Base-by-base conservation (phyloP, 179 eudicot genomes). In the Nepenthes alata region DNA sequence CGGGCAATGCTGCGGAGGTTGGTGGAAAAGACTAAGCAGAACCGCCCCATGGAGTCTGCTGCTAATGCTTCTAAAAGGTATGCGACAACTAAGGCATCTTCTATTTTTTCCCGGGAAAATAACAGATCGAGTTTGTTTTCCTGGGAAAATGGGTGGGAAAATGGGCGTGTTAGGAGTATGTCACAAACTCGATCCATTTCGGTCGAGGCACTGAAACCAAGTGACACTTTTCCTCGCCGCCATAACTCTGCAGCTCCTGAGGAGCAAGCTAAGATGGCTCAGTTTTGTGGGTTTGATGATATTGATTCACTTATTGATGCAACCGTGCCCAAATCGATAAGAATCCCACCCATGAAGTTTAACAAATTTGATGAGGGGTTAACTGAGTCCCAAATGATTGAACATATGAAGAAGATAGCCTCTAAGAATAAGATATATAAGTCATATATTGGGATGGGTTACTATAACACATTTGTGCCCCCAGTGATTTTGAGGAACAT, bases 371-470 rank as follows among this genome's bases (percentile, higher is more conserved):
- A 88, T 64, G 80, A 75, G 57, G 98, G 98, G 2, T 67, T 91
- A 54, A 91, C 95, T 45, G 98, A 91, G 70, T 70, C 83, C 14
- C 91, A 91, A 74, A 91, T 91, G 98, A 37, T 84, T 64, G 75
- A 67, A 1, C 96, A 91, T 53, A 91, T 91, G 98, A 69, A 84
- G n/a, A 52, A 65, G 1, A 77, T 91, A 35, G 98, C 96, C 1
- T 71, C 79, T 14, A 86, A 82, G 47, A 91, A 91, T 53, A 82
- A 86, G 80, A 67, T 88, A 11, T 91, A 70, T 55, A 91, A 91
- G 79, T 84, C 91, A 1, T 91, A 76, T 64, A 91, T 91, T 66
- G 98, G 98, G n/a, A 91, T 91, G 98, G 97, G 98, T 0, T 91
- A 91, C 61, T 91, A 91, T 58, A 79, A 86, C 45, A 91, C 98